Conservation (phyloP, 495 filamentous ascomycete species). For the Aspergillus saccharolyticus region DNA sequence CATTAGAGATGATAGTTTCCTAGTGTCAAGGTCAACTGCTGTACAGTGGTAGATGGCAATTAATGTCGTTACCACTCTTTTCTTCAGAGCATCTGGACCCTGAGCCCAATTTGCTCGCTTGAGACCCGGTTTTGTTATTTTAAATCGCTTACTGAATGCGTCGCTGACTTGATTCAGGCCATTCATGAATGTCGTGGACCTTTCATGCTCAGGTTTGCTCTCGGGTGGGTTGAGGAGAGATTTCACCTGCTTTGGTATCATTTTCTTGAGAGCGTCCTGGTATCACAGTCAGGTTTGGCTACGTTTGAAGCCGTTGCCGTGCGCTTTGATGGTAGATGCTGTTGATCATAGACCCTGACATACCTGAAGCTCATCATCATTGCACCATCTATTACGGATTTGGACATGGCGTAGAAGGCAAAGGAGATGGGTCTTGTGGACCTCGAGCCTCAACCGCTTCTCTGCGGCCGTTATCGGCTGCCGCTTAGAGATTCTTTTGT, state of each 20-base stretch:
- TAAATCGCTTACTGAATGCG: constrained; percentile 63
- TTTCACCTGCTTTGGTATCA: constrained; percentile 56
- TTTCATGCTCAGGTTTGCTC: constrained; percentile 61
- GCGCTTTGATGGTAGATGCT: background rate
- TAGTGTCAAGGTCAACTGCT: constrained; percentile 10
- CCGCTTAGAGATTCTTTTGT: constrained; percentile 37
- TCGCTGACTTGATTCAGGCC: constrained; percentile 66
- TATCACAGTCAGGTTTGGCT: background rate
- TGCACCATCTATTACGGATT: constrained; percentile 83
- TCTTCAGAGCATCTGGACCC: constrained; percentile 51
- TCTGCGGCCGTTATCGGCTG: constrained; percentile 66
- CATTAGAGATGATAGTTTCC: constrained; percentile 35
- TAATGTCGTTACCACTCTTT: constrained; percentile 46
- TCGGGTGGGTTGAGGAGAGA: constrained; percentile 60
- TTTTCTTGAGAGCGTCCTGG: constrained; percentile 49
- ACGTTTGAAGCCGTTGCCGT: background rate
- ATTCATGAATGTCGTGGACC: constrained; percentile 67
- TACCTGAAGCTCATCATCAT: constrained; percentile 63
- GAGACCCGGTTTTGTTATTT: constrained; percentile 64
- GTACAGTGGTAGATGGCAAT: background rate
- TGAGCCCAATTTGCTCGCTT: constrained; percentile 68
- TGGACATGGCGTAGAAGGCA: constrained; percentile 73
- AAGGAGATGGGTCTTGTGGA: constrained; percentile 82
- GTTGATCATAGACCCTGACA: background rate
- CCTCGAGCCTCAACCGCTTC: constrained; percentile 62